phyloP scores from a whole-genome alignment of 352 stramenopile genomes.

The Blastocystis sp. region DNA sequence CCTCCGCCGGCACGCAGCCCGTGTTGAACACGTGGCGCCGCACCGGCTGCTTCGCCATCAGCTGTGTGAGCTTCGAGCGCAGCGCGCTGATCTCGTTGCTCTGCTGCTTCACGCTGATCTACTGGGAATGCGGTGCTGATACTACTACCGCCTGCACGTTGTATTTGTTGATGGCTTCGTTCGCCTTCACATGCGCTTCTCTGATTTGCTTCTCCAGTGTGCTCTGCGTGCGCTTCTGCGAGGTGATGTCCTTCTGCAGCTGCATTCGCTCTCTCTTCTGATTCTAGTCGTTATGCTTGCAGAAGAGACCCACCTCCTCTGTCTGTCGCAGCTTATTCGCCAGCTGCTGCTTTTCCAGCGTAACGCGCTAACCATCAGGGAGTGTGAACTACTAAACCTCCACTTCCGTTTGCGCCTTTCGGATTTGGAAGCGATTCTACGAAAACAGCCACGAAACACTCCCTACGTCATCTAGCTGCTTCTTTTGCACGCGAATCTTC shows the following conservation, averaged over 20 bases:
- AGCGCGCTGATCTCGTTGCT: slow-evolving; percentile 43
- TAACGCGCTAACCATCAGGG: not conserved
- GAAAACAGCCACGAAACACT: not conserved
- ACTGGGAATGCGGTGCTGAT: not conserved
- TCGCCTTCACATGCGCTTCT: not conserved
- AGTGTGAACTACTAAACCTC: not conserved
- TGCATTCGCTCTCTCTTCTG: not conserved
- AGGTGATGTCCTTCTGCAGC: not conserved
- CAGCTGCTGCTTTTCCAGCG: slow-evolving; percentile 43
- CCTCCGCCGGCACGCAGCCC: not conserved
- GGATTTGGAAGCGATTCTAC: slow-evolving; percentile 28
- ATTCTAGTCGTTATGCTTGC: not conserved
- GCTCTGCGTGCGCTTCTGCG: not conserved
- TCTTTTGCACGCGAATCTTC: slow-evolving; percentile 52
- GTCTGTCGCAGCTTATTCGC: not conserved
- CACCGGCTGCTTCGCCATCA: slow-evolving; percentile 10
- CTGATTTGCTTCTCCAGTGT: slow-evolving; percentile 28
- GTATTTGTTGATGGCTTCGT: slow-evolving; percentile 46
- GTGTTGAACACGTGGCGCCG: slow-evolving; percentile 40
- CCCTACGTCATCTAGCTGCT: slow-evolving; percentile 41
- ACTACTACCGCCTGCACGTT: slow-evolving; percentile 37
- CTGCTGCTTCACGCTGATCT: slow-evolving; percentile 52
- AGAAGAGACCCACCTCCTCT: not conserved
- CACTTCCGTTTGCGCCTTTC: slow-evolving; percentile 21
- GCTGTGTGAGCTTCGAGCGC: not conserved